These are phyloP conservation scores for Beta corolliflora DNA, from an alignment of 179 eudicot genomes.

Conservation along the genomic window DNA sequence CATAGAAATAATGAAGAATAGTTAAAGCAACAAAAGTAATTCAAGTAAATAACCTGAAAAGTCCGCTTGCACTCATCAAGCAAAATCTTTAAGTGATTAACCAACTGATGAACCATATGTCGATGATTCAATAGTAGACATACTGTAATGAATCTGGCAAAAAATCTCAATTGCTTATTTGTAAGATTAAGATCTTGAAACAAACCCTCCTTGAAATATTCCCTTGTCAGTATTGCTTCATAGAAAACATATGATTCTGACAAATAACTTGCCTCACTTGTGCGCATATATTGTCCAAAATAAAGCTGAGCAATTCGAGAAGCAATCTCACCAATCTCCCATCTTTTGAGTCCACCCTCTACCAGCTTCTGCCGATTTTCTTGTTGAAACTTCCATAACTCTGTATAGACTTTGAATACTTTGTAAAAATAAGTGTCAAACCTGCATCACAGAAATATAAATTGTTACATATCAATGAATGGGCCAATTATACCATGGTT, in stretches of 20 bases:
- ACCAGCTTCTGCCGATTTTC: conserved; percentile 89
- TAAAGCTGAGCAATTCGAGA: conserved; percentile 92
- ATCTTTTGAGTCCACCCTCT: conserved; percentile 88
- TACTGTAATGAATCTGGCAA: conserved; percentile 83
- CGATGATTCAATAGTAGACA: conserved; percentile 74
- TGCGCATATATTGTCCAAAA: conserved; percentile 95
- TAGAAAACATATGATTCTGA: conserved; percentile 92
- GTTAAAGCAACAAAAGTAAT: not conserved
- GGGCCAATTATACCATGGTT: not conserved
- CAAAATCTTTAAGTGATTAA: conserved; percentile 68
- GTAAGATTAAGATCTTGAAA: conserved; percentile 76
- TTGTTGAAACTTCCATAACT: conserved; percentile 92
- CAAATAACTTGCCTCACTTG: conserved; percentile 80
- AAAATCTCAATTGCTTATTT: conserved; percentile 75
- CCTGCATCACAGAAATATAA: conserved; percentile 39
- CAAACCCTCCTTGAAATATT: conserved; percentile 88
- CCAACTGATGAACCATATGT: conserved; percentile 83
- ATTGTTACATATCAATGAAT: conserved; percentile 1
- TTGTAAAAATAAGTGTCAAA: conserved; percentile 86
- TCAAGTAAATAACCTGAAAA: conserved; percentile 55
- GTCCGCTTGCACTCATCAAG: conserved; percentile 81
- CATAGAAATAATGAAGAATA: not conserved
- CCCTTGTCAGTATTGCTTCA: conserved; percentile 84
- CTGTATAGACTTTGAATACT: conserved; percentile 87
- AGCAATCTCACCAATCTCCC: conserved; percentile 98